phyloP scores from a whole-genome alignment of 148 eudicot species.

The Nepenthes gracilis region DNA sequence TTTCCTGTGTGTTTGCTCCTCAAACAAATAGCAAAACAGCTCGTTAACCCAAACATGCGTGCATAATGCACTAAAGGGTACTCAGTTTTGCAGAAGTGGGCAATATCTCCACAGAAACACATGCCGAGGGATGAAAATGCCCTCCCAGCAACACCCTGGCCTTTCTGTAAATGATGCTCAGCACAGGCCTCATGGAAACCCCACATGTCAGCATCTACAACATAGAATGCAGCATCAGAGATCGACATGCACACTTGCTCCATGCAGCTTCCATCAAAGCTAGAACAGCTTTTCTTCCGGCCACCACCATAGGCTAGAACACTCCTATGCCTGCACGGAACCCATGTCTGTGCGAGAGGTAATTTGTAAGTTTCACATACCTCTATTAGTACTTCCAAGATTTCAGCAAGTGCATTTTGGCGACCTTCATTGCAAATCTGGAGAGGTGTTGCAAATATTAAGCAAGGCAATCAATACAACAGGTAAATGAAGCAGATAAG shows the following conservation, averaged over 20 bases:
- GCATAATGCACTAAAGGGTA: slow-evolving; percentile 96
- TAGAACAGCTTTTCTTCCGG: slow-evolving; percentile 71
- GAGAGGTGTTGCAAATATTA: slow-evolving; percentile 3
- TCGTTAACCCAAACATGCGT: slow-evolving; percentile 64
- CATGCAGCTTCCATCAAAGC: slow-evolving; percentile 91
- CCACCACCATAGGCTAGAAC: slow-evolving; percentile 83
- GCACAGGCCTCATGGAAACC: slow-evolving; percentile 93
- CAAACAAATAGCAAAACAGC: slow-evolving; percentile 79
- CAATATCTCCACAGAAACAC: slow-evolving; percentile 68
- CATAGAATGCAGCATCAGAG: slow-evolving; percentile 80
- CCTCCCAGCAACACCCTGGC: slow-evolving; percentile 92
- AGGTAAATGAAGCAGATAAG: neutral
- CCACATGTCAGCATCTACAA: slow-evolving; percentile 86
- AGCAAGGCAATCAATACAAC: slow-evolving; percentile 1
- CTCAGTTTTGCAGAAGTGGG: slow-evolving; percentile 59
- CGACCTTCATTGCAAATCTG: slow-evolving; percentile 95
- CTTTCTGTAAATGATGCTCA: slow-evolving; percentile 88
- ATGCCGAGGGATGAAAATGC: slow-evolving; percentile 55
- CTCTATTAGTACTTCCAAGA: slow-evolving; percentile 66
- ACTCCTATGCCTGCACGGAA: slow-evolving; percentile 81
- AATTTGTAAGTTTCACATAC: slow-evolving; percentile 76
- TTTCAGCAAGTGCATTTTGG: slow-evolving; percentile 80
- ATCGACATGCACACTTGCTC: slow-evolving; percentile 93
- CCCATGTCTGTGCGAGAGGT: slow-evolving; percentile 98
- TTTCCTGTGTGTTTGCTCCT: slow-evolving; percentile 66